Base-by-base conservation (phyloP, 2,329 filamentous ascomycete species). In the Mycosphaerella sp. region DNA sequence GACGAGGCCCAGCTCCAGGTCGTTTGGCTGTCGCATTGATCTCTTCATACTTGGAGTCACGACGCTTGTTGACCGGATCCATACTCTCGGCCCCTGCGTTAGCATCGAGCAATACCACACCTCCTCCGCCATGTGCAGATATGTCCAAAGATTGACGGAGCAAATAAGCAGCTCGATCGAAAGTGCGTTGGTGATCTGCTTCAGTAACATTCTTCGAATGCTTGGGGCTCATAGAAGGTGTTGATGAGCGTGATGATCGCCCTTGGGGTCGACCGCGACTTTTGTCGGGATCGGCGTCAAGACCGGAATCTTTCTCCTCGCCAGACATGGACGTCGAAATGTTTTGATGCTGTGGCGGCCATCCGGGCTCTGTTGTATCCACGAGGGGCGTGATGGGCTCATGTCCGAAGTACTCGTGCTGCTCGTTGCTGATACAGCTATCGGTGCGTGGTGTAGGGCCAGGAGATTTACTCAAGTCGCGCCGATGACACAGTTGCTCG, bases 141-240 rank as follows among this genome's bases (percentile, higher is more conserved):
- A 73, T 67, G n/a, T 65, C 64, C 12, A 77, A 59, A 21, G 73
- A 71, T 50, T 76, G 70, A 1, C 71, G 67, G 5, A 78, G 64
- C 0, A 77, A 58, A 36, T 74, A 71, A 1, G 74, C 73, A 3
- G 75, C 75, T 25, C 74, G 67, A n/a, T 67, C 65, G 48, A 77
- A 76, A 3, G 70, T 70, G 60, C 52, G 52, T 44, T 60, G 54
- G 42, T 60, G 60, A 44, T 63, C 56, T 64, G 54, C 62, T 56
- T 39, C 66, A 53, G 54, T 60, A 13, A 52, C 66, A 57, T 62
- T 65, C 39, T 37, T 44, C 10, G n/a, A 17, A 34, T 10, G 35
- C 27, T 46, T 18, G 14, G 45, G 37, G 30, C 25, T 17, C 9
- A 18, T 40, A 35, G 36, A 28, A 47, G 9, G 2, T 32, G n/a